Percentiles rank a stretch among this genome's conserved stretches.
Conservation (phyloP, 352 stramenopile genomes). For the Aphanomyces astaci region DNA sequence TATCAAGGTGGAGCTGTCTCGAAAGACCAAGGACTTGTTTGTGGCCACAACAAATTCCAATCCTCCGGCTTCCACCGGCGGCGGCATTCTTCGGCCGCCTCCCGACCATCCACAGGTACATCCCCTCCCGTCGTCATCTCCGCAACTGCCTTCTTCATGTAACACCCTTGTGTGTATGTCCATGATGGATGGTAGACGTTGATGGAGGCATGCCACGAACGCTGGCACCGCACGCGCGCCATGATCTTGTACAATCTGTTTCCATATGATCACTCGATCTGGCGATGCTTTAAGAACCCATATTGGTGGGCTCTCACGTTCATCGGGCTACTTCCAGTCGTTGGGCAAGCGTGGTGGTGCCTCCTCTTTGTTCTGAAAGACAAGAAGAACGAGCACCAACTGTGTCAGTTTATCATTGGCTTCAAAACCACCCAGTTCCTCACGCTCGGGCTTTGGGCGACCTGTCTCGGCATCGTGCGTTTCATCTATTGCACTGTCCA, state of each 20-base stretch:
- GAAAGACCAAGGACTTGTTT: slow-evolving; percentile 74
- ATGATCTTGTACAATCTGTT: slow-evolving; percentile 84
- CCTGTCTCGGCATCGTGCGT: slow-evolving; percentile 45
- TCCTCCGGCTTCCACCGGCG: not conserved
- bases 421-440: slow-evolving; percentile 89
- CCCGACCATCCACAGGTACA: slow-evolving; percentile 13
- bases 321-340: slow-evolving; percentile 68
- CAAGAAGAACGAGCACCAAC: slow-evolving; percentile 88
- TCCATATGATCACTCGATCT: slow-evolving; percentile 83
- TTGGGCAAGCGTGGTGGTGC: slow-evolving; percentile 87
- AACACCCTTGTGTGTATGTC: not conserved
- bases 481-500: slow-evolving; percentile 69
- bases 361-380: slow-evolving; percentile 86
- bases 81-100: slow-evolving; percentile 25
- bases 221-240: slow-evolving; percentile 45
- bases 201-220: not conserved
- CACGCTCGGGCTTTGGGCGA: slow-evolving; percentile 69
- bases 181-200: not conserved
- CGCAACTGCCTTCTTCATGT: not conserved
- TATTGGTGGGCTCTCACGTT: slow-evolving; percentile 73
- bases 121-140: too few relatives aligned
- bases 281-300: slow-evolving; percentile 72
- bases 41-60: not conserved
- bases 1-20: slow-evolving; percentile 84
- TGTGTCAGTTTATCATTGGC: slow-evolving; percentile 89